phyloP scores from a whole-genome alignment of 2,329 filamentous ascomycete genomes.

The Thermoascus crustaceus region DNA sequence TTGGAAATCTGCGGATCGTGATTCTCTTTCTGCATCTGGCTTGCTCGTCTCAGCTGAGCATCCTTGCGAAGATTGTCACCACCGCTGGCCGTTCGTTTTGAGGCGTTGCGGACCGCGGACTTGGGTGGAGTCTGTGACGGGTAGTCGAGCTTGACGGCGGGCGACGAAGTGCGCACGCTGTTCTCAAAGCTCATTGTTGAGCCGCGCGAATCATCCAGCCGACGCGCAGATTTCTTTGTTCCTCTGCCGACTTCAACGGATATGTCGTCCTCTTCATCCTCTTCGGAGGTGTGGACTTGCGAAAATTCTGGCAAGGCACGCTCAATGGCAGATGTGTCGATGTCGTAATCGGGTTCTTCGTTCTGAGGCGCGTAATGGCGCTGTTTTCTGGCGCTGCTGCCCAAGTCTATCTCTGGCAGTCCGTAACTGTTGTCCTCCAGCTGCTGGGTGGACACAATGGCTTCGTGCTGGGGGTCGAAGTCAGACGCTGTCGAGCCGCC shows the following conservation, averaged over 20 bases:
- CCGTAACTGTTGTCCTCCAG: slow-evolving; percentile 22
- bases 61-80: slow-evolving; percentile 33
- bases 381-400: slow-evolving; percentile 23
- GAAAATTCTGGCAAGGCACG: slow-evolving; percentile 43
- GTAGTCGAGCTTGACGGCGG: slow-evolving; percentile 31
- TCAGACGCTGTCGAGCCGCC: slow-evolving; percentile 20
- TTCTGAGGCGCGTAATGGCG: slow-evolving; percentile 20
- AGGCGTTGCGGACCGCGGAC: slow-evolving; percentile 19
- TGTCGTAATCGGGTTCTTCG: slow-evolving; percentile 35
- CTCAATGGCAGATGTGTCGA: slow-evolving; percentile 40
- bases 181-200: slow-evolving; percentile 43
- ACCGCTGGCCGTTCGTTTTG: slow-evolving; percentile 21
- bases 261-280: slow-evolving; percentile 38
- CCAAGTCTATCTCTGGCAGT: slow-evolving; percentile 20
- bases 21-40: slow-evolving; percentile 34
- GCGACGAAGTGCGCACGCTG: slow-evolving; percentile 34
- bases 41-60: slow-evolving; percentile 33
- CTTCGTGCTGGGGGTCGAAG: slow-evolving; percentile 37
- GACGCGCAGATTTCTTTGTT: slow-evolving; percentile 28
- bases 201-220: slow-evolving; percentile 43
- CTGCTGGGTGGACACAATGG: slow-evolving; percentile 31
- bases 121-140: slow-evolving; percentile 29
- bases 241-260: slow-evolving; percentile 53
- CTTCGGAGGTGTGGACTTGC: slow-evolving; percentile 32
- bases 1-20: slow-evolving; percentile 30